Base-by-base conservation (phyloP, 2,329 filamentous ascomycete genomes). In the Pseudogymnoascus sp. region DNA sequence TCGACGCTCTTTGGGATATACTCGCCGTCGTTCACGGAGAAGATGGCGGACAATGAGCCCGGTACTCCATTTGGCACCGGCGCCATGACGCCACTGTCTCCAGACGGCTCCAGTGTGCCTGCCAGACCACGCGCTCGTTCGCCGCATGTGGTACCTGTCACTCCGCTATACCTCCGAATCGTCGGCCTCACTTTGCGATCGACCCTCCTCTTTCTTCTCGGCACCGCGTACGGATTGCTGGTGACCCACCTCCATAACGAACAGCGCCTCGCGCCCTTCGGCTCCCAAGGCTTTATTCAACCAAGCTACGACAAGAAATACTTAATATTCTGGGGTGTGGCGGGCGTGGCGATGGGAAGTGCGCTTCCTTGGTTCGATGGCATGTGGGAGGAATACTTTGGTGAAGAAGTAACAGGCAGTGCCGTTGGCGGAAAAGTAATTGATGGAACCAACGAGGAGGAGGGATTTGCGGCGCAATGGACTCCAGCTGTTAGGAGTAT, bases 1-100 rank as follows among this genome's bases (percentile, higher is more conserved):
- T 92, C 91, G 2, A 96, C 94, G 0, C 83, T 99, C 4, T 90
- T 89, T 68, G 93, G 94, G 62, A 99, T 99, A 70, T 99, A 96
- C 78, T 87, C 86, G 10, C 86, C 6, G 83, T 84, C 0, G 81
- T 82, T 33, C 82, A 83, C 63, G 78, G 82, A 49, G 74, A 75
- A 66, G 33, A 19, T 55, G 76, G 81, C 67, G 74, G 78, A 70
- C 64, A 84, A 85, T 66, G 85, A 87, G 65, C 74, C 80, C 2
- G 78, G 81, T 62, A 92, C 88, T 10, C 91, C 91, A 2, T 94
- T 88, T 87, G 90, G 88, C 23, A 89, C 86, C 0, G 91, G 90
- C 37, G 83, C 88, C 33, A 84, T 90, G 71, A 90, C 89, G 0
- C 90, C 90, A 26, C 73, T 75, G 66, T 72, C 76, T 65, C 74